Evolutionary conservation across 805 yeast species (phyloP).

Genomic region (Naumovozyma baii): DNA sequence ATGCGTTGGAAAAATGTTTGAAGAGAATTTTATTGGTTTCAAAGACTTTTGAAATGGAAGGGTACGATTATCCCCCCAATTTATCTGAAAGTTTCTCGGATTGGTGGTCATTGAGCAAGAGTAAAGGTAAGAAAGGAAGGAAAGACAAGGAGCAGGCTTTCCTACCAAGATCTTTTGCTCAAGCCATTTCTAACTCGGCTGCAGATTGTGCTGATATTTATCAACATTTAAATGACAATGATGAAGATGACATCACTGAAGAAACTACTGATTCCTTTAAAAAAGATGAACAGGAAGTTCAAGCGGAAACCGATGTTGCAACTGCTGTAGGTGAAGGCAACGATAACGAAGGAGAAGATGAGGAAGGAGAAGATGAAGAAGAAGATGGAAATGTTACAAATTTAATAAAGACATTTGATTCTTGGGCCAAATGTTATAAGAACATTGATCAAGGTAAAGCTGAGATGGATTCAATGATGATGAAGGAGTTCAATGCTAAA

Average conservation of each 20-base stretch:
- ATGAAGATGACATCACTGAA: slow-evolving; percentile 10
- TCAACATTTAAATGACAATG: slow-evolving; percentile 16
- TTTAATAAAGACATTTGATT: slow-evolving; percentile 33
- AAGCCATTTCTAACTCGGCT: slow-evolving; percentile 54
- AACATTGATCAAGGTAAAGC: slow-evolving; percentile 60
- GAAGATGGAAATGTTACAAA: slow-evolving; percentile 44
- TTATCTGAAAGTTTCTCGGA: slow-evolving; percentile 55
- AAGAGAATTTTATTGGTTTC: slow-evolving; percentile 42
- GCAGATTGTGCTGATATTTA: slow-evolving; percentile 40
- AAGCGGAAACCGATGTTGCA: no score
- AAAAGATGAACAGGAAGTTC: slow-evolving; percentile 27
- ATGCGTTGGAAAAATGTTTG: slow-evolving; percentile 51
- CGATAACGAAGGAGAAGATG: slow-evolving; percentile 6
- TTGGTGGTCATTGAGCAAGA: slow-evolving; percentile 32
- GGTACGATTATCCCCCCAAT: slow-evolving; percentile 79
- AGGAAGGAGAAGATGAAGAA: slow-evolving; percentile 31
- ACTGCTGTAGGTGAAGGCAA: no score
- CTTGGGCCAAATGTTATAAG: slow-evolving; percentile 44
- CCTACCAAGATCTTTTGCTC: slow-evolving; percentile 64
- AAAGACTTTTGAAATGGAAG: slow-evolving; percentile 59
- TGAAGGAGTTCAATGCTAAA: slow-evolving; percentile 48
- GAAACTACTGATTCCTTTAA: neutral
- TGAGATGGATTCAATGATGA: slow-evolving; percentile 58
- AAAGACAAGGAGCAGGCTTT: slow-evolving; percentile 5
- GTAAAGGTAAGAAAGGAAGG: slow-evolving; percentile 6